A percentile compares a stretch with the other conserved stretches of the same genome.
Conservation (phyloP, 495 filamentous ascomycete genomes). For the Tetracladium setigerum region DNA sequence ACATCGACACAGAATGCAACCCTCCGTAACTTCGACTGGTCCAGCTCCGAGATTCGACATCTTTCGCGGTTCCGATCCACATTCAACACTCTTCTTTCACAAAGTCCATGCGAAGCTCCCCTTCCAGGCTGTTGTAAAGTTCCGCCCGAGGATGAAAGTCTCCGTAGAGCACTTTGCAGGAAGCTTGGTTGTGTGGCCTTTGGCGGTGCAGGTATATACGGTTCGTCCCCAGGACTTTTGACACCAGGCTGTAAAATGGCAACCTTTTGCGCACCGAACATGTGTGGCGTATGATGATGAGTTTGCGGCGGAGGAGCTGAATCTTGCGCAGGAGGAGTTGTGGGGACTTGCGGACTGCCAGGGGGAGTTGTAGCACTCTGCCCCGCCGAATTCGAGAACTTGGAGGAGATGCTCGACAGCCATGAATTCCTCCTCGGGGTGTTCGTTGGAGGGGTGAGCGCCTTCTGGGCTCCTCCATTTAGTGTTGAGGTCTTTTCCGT, state of each 20-base stretch:
- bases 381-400: slow-evolving; percentile 61
- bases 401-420: slow-evolving; percentile 88
- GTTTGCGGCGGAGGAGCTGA: slow-evolving; percentile 31
- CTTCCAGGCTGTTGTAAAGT: slow-evolving; percentile 29
- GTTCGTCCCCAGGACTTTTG: slow-evolving; percentile 38
- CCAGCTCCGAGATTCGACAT: slow-evolving; percentile 70
- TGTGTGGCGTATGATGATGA: slow-evolving; percentile 42
- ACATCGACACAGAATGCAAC: slow-evolving; percentile 97
- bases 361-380: slow-evolving; percentile 32
- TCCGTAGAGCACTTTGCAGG: slow-evolving; percentile 70
- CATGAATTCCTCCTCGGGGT: slow-evolving; percentile 66
- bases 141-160: slow-evolving; percentile 65
- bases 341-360: slow-evolving; percentile 38
- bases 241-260: slow-evolving; percentile 43
- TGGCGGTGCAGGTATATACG: slow-evolving; percentile 62
- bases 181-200: slow-evolving; percentile 62
- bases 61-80: slow-evolving; percentile 72
- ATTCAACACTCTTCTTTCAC: slow-evolving; percentile 77
- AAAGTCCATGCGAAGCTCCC: slow-evolving; percentile 47
- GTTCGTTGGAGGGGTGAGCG: slow-evolving; percentile 21
- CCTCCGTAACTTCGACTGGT: slow-evolving; percentile 70
- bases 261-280: slow-evolving; percentile 37
- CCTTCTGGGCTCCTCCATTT: slow-evolving; percentile 28
- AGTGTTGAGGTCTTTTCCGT: slow-evolving; percentile 29
- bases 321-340: slow-evolving; percentile 11